These are phyloP conservation scores for Crithidia thermophila DNA, from an alignment of 208 protist genomes.

Conservation along the genomic window DNA sequence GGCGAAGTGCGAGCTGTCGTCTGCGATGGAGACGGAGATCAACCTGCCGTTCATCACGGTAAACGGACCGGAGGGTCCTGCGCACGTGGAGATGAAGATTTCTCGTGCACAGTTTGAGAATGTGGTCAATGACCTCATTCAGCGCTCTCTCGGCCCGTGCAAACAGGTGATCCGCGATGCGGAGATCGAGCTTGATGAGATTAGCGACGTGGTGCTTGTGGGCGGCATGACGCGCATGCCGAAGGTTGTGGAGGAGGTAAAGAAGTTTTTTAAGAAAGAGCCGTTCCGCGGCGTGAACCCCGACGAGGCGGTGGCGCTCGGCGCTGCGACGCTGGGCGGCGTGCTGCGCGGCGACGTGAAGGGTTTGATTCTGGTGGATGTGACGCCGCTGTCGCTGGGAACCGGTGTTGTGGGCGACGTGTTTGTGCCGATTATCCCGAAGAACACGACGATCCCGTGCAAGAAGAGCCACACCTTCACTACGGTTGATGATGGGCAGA, in stretches of 20 bases:
- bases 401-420: slow-evolving; percentile 98
- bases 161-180: slow-evolving; percentile 94
- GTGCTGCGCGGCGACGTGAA: slow-evolving; percentile 93
- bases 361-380: slow-evolving; percentile 98
- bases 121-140: slow-evolving; percentile 83
- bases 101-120: slow-evolving; percentile 94
- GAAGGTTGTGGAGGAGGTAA: slow-evolving; percentile 88
- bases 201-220: slow-evolving; percentile 97
- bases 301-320: slow-evolving; percentile 99
- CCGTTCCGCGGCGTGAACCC: slow-evolving; percentile 99
- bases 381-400: slow-evolving; percentile 98
- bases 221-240: slow-evolving; percentile 99
- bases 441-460: slow-evolving; percentile 99
- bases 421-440: slow-evolving; percentile 97
- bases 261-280: slow-evolving; percentile 94
- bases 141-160: slow-evolving; percentile 44
- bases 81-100: slow-evolving; percentile 86
- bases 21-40: slow-evolving; percentile 88
- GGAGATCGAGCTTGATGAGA: slow-evolving; percentile 76
- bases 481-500: slow-evolving; percentile 88
- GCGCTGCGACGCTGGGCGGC: slow-evolving; percentile 98
- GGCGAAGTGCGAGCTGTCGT: slow-evolving; percentile 98
- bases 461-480: slow-evolving; percentile 96
- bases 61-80: slow-evolving; percentile 77
- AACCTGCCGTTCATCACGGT: slow-evolving; percentile 97